Base-by-base conservation (phyloP, 495 filamentous ascomycete species). In the Entonaema liquescens region DNA sequence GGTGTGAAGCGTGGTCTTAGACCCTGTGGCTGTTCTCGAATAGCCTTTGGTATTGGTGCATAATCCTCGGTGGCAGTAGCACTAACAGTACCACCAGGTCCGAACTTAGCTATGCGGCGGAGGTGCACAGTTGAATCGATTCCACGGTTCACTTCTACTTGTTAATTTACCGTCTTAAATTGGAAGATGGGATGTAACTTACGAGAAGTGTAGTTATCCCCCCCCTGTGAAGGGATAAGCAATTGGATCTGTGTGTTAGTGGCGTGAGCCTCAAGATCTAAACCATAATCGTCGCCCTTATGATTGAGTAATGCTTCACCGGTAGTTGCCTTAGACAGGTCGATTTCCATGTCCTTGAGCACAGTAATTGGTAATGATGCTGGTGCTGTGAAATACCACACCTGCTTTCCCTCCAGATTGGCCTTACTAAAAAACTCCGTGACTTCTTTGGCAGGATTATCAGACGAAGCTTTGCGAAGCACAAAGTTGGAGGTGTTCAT, bases 371-470 rank as follows among this genome's bases (percentile, higher is more conserved):
- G 82, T 11, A 85, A 65, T 15, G 81, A 82, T 12, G 82, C 82
- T 1, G 83, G 83, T 11, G 79, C 79, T 0, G 82, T 85, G 57
- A 85, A 85, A 65, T 83, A 84, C 83, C 82, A 85, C 26, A 85
- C 74, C 61, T 85, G 82, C 74, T 84, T 84, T 72, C 82, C 83
- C 31, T 83, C 75, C 7, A 79, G 40, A 58, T 82, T 81, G 42
- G 82, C 75, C n/a, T 81, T 79, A 56, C 65, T 79, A 61, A 84
- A 81, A 38, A 79, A 76, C 6, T 77, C 70, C 12, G 77, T 52
- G 9, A 79, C 68, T 56, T 78, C 75, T 52, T 77, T 72, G 25
- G 60, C 75, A 1, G 74, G 76, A 31, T 78, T 74, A 33, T 73
- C 68, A 53, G 52, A 74, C 56, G 47, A 79, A 77, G 67, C 83